A percentile compares a stretch with the other conserved stretches of the same genome.
Evolutionary conservation across 1,139 yeast genomes (phyloP).

Genomic region (Fermentozyma sake): DNA sequence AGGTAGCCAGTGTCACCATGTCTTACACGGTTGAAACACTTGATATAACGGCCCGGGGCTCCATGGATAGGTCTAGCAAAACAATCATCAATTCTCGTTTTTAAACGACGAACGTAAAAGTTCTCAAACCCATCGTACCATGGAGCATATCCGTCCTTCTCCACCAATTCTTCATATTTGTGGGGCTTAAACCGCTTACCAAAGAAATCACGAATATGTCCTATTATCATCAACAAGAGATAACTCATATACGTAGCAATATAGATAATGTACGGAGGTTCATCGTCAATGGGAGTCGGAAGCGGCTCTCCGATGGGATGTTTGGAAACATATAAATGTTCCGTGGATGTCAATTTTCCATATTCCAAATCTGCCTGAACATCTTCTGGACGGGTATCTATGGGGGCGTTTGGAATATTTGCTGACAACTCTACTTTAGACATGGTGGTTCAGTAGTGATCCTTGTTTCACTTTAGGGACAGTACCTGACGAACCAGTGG

Average conservation of each 20-base stretch:
- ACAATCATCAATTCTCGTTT: constrained; percentile 87
- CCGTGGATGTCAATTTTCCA: constrained; percentile 56
- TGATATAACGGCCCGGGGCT: constrained; percentile 90
- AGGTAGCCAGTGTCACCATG: constrained; percentile 57
- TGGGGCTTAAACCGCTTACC: constrained; percentile 71
- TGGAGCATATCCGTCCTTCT: constrained; percentile 90
- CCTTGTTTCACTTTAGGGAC: no score
- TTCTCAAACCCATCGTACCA: constrained; percentile 93
- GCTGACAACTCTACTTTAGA: constrained; percentile 4
- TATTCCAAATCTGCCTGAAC: constrained; percentile 61
- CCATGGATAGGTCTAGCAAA: constrained; percentile 95
- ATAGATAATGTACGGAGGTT: constrained; percentile 79
- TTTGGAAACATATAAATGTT: constrained; percentile 50
- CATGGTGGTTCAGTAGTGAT: not conserved
- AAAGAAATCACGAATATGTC: constrained; percentile 85
- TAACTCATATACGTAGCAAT: constrained; percentile 82
- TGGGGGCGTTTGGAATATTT: constrained; percentile 47
- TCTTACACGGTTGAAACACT: constrained; percentile 72
- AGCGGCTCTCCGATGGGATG: constrained; percentile 53
- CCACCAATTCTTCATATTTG: constrained; percentile 62
- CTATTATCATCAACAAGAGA: constrained; percentile 75
- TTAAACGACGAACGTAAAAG: constrained; percentile 88
- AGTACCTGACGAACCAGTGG: no score
- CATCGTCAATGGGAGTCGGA: constrained; percentile 64
- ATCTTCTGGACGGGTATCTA: constrained; percentile 40